Evolutionary conservation across 1,139 yeast genomes (phyloP).

Genomic region (Dujonia santamariae): DNA sequence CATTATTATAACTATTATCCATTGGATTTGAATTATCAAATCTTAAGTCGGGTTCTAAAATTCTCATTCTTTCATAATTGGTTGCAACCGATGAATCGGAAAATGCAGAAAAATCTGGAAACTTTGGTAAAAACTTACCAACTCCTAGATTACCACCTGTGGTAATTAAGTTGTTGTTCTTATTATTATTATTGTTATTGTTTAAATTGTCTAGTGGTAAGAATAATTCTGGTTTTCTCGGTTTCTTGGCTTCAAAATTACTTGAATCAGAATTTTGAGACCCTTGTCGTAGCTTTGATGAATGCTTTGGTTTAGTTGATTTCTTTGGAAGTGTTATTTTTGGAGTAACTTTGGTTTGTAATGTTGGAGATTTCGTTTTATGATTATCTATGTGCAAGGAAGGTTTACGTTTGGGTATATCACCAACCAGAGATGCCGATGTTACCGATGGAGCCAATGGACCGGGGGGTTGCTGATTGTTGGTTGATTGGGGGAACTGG

Average conservation of each 20-base stretch:
- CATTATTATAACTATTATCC: constrained; percentile 6
- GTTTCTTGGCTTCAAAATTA: constrained; percentile 1
- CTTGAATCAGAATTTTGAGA: not conserved
- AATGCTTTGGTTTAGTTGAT: constrained; percentile 2
- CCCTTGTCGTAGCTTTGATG: constrained; percentile 1
- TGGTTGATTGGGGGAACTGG: not conserved
- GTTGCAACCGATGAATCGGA: constrained; percentile 8
- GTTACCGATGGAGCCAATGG: not conserved
- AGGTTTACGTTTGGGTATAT: constrained; percentile 6
- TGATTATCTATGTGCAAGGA: constrained; percentile 1
- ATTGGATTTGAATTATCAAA: too few relatives aligned
- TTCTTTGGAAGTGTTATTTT: constrained; percentile 4
- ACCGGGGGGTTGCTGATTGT: not conserved
- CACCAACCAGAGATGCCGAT: too few relatives aligned
- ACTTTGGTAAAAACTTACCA: constrained; percentile 1
- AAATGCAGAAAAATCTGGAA: constrained; percentile 5
- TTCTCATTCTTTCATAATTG: constrained; percentile 13
- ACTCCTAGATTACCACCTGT: not conserved
- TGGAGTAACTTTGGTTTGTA: constrained; percentile 1
- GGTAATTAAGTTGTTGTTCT: too few relatives aligned
- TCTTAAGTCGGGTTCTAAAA: constrained; percentile 19
- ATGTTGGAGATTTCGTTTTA: constrained; percentile 2
- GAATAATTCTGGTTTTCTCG: constrained; percentile 16
- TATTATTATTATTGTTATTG: not conserved
- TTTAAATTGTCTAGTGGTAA: constrained; percentile 16